These are phyloP conservation scores for Saccharomycopsis sp. DNA, from an alignment of 805 yeast genomes.

Conservation along the genomic window DNA sequence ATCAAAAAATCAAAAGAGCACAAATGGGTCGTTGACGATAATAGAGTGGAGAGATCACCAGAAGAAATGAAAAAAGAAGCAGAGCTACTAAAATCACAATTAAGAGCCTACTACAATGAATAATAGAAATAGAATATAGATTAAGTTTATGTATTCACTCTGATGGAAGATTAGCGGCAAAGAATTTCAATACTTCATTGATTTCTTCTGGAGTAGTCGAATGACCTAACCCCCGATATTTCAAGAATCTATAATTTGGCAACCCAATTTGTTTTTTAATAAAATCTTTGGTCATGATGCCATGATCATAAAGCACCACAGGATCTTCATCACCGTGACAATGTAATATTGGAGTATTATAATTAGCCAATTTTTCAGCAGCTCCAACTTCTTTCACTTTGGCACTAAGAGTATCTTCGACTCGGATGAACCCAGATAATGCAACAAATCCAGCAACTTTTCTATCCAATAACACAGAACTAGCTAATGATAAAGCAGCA, in stretches of 20 bases:
- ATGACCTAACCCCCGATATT: slow-evolving; percentile 26
- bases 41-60: slow-evolving; percentile 48
- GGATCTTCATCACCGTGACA: slow-evolving; percentile 85
- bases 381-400: slow-evolving; percentile 22
- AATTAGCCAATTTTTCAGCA: slow-evolving; percentile 35
- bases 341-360: slow-evolving; percentile 69
- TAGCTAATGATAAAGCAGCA: slow-evolving; percentile 67
- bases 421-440: slow-evolving; percentile 67
- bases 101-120: no score
- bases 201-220: slow-evolving; percentile 35
- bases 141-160: no score
- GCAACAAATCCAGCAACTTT: slow-evolving; percentile 75
- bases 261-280: slow-evolving; percentile 31
- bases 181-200: slow-evolving; percentile 30
- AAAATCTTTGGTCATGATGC: slow-evolving; percentile 30
- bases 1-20: slow-evolving; percentile 27
- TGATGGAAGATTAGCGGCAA: slow-evolving; percentile 24
- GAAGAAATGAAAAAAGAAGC: slow-evolving; percentile 64
- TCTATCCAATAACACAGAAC: slow-evolving; percentile 35
- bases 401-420: slow-evolving; percentile 26
- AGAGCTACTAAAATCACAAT: background rate
- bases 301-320: slow-evolving; percentile 41
- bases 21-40: slow-evolving; percentile 33
- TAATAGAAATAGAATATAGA: no score
- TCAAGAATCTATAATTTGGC: slow-evolving; percentile 31